Evolutionary conservation across 345 rosid genomes (phyloP), one percentile per base, ranked within the genome.

Genomic region (Luvunga scandens): DNA sequence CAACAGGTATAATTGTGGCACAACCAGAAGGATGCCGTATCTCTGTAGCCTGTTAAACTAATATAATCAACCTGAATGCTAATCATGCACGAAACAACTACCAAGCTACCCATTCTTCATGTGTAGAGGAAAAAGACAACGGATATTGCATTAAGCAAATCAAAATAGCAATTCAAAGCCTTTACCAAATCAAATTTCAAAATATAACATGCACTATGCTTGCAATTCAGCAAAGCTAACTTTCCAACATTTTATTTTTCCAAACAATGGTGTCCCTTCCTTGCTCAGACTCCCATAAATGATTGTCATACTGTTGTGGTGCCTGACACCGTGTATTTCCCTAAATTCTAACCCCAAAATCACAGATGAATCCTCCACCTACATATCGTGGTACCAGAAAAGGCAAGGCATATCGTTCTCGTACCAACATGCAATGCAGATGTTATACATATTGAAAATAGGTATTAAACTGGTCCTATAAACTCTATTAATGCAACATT

Each of bases 1-100:
- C 87, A 73, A 84, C 77, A 12, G 91, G 81, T 78, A 85, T 78
- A 75, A 90, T 81, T 60, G 82, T 83, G 63, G 92, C 95, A 80
- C 98, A 96, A 70, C 94, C 99, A 19, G 98, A 86, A 79, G 99
- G 99, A 87, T 96, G 99, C 75, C 88, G 81, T 48, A 96, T 80
- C 64, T 73, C 84, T 53, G 98, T 81, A 64, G 90, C 88, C 98
- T 93, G 86, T 76, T 62, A 81, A 60, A 67, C 53, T 50, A 72
- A 69, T 21, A 77, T 33, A 42, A 78, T 14, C 67, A 83, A 61
- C 67, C 33, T 71, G 27, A 82, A 74, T 73, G 53, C 42, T 34
- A 24, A 33, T 72, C 60, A 77, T 73, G 59, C 42, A 53, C 24
- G 57, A 56, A 38, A 61, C 67, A 71, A 25, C 31, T 42, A 39